Evolutionary conservation across 148 eudicot genomes (phyloP).

Genomic region (Rhododendron ovatum): DNA sequence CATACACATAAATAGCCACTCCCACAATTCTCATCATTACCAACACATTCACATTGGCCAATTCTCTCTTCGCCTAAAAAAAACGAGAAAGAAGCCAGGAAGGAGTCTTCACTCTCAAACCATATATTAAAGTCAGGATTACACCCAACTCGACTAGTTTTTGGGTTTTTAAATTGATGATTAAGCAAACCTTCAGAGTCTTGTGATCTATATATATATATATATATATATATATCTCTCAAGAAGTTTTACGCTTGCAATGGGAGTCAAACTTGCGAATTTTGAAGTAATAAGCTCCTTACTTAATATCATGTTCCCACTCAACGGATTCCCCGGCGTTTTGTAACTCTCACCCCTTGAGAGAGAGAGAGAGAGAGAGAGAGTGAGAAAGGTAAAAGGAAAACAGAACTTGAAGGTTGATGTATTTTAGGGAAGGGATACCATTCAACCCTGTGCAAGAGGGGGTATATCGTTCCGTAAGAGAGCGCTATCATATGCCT

Average conservation of each 20-base stretch:
- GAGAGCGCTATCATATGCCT: too few relatives aligned
- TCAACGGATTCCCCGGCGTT: not conserved
- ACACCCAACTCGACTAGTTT: not conserved
- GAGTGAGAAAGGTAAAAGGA: not conserved
- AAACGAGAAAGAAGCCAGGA: not conserved
- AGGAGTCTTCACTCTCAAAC: not conserved
- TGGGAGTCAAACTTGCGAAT: not conserved
- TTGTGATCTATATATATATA: not conserved
- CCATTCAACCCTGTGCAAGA: too few relatives aligned
- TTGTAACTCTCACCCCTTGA: not conserved
- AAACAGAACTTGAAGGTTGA: not conserved
- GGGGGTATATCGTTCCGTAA: too few relatives aligned
- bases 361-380: not conserved
- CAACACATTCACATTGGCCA: not conserved
- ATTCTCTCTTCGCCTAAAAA: not conserved
- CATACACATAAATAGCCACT: not conserved
- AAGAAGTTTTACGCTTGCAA: not conserved
- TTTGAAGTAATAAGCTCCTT: not conserved
- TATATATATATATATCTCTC: too few relatives aligned
- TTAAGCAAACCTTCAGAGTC: not conserved
- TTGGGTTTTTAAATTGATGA: not conserved
- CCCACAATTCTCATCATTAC: slow-evolving; percentile 12
- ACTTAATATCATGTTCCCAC: not conserved
- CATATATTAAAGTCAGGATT: not conserved
- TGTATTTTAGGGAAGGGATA: too few relatives aligned